Conservation (phyloP, 2,329 filamentous ascomycete genomes). For the Xylaria multiplex region DNA sequence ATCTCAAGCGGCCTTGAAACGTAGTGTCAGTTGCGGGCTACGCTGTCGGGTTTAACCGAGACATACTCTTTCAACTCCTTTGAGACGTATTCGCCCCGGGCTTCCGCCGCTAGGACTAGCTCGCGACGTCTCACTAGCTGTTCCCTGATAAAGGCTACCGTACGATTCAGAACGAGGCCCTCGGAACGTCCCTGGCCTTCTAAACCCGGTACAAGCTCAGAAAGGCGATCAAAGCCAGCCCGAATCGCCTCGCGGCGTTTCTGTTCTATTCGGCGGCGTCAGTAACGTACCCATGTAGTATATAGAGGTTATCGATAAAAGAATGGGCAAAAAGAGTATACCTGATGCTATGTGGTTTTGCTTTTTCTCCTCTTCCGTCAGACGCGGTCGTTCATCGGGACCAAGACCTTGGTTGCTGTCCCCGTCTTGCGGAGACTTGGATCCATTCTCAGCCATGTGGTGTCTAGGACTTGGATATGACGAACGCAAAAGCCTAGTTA, state of each 20-base stretch:
- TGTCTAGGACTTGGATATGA: not conserved
- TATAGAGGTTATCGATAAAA: not conserved
- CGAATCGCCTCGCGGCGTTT: conserved; percentile 79
- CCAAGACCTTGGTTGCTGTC: conserved; percentile 40
- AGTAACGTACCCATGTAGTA: not conserved
- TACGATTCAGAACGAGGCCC: conserved; percentile 80
- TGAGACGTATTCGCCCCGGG: conserved; percentile 64
- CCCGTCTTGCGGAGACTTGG: conserved; percentile 43
- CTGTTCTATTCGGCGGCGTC: conserved; percentile 53
- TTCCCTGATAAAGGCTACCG: conserved; percentile 72
- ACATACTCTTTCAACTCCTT: conserved; percentile 57
- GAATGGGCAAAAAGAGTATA: conserved; percentile 45
- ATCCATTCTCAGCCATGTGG: conserved; percentile 29
- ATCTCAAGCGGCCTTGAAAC: conserved; percentile 43
- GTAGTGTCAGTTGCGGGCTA: conserved; percentile 7
- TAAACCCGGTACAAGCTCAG: conserved; percentile 81
- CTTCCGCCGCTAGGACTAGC: conserved; percentile 66
- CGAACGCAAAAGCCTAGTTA: not conserved
- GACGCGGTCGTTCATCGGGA: conserved; percentile 60
- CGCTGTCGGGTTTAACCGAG: not conserved
- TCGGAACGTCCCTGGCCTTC: conserved; percentile 87
- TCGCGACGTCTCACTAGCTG: conserved; percentile 67
- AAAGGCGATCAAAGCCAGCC: conserved; percentile 83
- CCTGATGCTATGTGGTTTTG: conserved; percentile 66
- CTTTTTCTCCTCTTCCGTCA: conserved; percentile 66